These are phyloP conservation scores for Termitomyces sp. DNA, from an alignment of 768 basidiomycete species.

Conservation along the genomic window DNA sequence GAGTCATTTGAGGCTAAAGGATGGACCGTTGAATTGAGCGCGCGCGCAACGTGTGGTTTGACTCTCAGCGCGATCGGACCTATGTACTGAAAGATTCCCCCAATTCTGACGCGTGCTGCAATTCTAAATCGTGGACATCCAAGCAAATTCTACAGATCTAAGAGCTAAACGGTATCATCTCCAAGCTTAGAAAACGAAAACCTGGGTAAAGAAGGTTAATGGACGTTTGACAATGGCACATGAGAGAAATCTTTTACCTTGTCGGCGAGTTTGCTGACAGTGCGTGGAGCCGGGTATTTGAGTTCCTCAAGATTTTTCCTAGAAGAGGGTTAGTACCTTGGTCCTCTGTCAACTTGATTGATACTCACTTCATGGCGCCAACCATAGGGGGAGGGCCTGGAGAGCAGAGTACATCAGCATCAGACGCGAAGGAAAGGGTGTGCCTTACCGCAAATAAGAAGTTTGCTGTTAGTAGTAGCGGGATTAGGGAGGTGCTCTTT, in stretches of 20 bases:
- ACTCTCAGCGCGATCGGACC: too few relatives aligned
- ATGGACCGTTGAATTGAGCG: not conserved
- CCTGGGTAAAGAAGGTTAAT: conserved; percentile 21
- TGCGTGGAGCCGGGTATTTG: conserved; percentile 81
- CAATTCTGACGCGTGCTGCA: too few relatives aligned
- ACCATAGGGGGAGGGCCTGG: conserved; percentile 62
- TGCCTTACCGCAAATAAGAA: conserved; percentile 75
- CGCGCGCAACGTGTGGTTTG: too few relatives aligned
- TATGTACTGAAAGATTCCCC: too few relatives aligned
- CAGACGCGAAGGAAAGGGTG: not conserved
- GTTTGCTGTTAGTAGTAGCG: conserved; percentile 63
- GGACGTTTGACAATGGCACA: not conserved
- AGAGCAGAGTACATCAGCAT: not conserved
- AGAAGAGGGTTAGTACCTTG: conserved; percentile 4
- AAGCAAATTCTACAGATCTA: not conserved
- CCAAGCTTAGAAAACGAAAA: conserved; percentile 40
- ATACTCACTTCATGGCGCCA: conserved; percentile 46
- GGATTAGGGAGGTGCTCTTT: conserved; percentile 71
- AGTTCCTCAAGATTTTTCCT: conserved; percentile 90
- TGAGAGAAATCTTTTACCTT: conserved; percentile 44
- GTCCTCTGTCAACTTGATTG: not conserved
- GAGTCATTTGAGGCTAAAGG: conserved; percentile 6
- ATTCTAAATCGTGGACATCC: too few relatives aligned
- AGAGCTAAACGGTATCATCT: not conserved
- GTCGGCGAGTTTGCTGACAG: conserved; percentile 91